phyloP scores from a whole-genome alignment of 1,284 basidiomycete genomes.

The Pseudozyma sp. region DNA sequence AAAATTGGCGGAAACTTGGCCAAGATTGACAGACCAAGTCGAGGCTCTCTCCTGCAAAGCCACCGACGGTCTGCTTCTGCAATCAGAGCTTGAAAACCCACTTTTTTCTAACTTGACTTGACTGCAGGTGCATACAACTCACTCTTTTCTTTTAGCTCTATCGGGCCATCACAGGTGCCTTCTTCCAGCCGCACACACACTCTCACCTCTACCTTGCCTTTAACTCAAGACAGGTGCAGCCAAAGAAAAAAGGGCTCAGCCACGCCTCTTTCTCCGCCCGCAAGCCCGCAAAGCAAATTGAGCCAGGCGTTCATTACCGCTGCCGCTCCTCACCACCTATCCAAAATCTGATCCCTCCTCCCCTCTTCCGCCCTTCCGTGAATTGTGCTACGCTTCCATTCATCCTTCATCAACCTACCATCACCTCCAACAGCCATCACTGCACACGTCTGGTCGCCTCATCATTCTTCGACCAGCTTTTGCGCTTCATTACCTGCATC shows the following conservation, averaged over 20 bases:
- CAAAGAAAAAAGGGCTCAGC: background rate
- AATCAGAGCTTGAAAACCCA: slow-evolving; percentile 1
- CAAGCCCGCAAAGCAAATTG: background rate
- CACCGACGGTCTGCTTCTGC: background rate
- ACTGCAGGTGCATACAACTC: background rate
- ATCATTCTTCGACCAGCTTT: background rate
- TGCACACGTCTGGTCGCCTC: background rate
- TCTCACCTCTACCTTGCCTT: too few relatives aligned
- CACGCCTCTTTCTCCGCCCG: background rate
- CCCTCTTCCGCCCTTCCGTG: background rate
- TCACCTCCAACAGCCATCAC: background rate
- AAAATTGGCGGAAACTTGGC: background rate
- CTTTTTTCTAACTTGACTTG: slow-evolving; percentile 2
- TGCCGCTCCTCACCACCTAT: background rate
- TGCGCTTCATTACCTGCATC: too few relatives aligned
- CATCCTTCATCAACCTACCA: background rate
- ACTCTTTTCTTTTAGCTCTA: background rate
- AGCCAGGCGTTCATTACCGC: background rate
- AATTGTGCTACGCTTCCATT: background rate
- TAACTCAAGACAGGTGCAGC: too few relatives aligned
- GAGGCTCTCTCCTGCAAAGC: background rate
- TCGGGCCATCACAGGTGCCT: background rate
- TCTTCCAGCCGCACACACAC: too few relatives aligned
- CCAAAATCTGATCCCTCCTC: background rate
- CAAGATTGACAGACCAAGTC: background rate